Base-by-base conservation (phyloP, 495 filamentous ascomycete species). In the Podospora bellae-mahoneyi region DNA sequence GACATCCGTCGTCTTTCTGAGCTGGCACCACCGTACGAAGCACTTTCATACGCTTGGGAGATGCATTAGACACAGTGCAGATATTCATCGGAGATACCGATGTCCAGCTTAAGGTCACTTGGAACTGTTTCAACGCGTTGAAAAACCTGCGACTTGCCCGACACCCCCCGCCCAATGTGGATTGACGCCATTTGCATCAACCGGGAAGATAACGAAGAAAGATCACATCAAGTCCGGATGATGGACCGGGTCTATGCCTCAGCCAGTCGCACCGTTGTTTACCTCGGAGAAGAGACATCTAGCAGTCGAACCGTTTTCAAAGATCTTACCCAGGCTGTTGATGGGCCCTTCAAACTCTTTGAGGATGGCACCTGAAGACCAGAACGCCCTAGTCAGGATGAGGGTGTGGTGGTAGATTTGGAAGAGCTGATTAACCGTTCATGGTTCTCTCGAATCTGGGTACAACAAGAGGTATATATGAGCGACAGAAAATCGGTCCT, bases 401-500 rank as follows among this genome's bases (percentile, higher is more conserved):
- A 6, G 5, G 5, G 5, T n/a, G 54, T 57, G 0, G 7, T 23
- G 5, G 5, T 5, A 5, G 54, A 0, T 0, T 16, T 57, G 5
- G 54, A 57, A 16, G 19, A 6, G 19, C 54, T 57, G 7, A 7
- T 57, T 57, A 3, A 57, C 18, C 54, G 54, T 16, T 16, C 54
- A 9, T 57, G 54, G 18, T 57, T 57, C 18, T 23, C 5, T n/a
- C 16, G 54, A 10, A 57, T 57, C 15, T 57, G 54, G 16, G 54
- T 57, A 5, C 7, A 13, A 18, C 54, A 57, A 57, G 54, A 57
- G 15, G 16, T 57, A 9, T 57, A 57, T 57, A 1, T 23, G 7
- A 57, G 54, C 15, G 18, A 57, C 5, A 7, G 18, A 16, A 61
- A 2, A 76, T 86, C 34, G 34, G 3, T 88, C 86, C 5, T 57